Conservation (phyloP, 1,284 basidiomycete species). For the Malassezia equina region DNA sequence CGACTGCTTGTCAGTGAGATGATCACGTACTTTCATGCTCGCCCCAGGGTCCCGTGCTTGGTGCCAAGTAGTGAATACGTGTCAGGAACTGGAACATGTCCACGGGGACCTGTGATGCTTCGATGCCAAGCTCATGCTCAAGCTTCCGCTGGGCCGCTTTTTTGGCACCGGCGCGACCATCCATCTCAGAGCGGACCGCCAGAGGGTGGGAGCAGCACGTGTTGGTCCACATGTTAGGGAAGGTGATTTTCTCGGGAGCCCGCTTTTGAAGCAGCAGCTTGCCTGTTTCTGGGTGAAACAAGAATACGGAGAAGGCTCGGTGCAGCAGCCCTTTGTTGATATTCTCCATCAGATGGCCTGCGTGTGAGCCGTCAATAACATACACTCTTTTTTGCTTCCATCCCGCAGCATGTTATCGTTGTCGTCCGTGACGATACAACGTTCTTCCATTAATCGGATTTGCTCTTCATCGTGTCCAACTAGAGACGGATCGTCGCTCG, state of each 20-base stretch:
- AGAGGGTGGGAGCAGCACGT: conserved; percentile 98
- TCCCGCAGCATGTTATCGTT: conserved; percentile 59
- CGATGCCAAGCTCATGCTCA: conserved; percentile 92
- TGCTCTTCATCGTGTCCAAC: conserved; percentile 49
- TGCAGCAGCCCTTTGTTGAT: conserved; percentile 90
- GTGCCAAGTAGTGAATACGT: conserved; percentile 92
- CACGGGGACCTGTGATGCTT: conserved; percentile 59
- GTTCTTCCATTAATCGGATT: conserved; percentile 84
- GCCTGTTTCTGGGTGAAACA: conserved; percentile 87
- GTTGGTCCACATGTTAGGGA: conserved; percentile 99
- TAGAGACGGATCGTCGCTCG: conserved; percentile 21
- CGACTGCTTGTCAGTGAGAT: conserved; percentile 57
- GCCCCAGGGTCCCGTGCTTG: conserved; percentile 85
- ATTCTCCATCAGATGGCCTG: conserved; percentile 95
- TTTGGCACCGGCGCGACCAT: conserved; percentile 59
- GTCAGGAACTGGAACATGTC: conserved; percentile 91
- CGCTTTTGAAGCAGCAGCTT: conserved; percentile 90
- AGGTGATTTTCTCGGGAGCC: conserved; percentile 95
- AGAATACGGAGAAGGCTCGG: conserved; percentile 93
- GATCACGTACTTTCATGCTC: conserved; percentile 80
- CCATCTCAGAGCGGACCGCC: conserved; percentile 63
- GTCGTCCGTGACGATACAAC: conserved; percentile 87
- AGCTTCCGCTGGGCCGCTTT: conserved; percentile 87
- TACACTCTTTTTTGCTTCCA: conserved; percentile 84
- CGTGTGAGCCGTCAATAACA: conserved; percentile 41